Evolutionary conservation across 441 rosid genomes (phyloP), one percentile per base, ranked within the genome.

Genomic region (Kokia cookei): DNA sequence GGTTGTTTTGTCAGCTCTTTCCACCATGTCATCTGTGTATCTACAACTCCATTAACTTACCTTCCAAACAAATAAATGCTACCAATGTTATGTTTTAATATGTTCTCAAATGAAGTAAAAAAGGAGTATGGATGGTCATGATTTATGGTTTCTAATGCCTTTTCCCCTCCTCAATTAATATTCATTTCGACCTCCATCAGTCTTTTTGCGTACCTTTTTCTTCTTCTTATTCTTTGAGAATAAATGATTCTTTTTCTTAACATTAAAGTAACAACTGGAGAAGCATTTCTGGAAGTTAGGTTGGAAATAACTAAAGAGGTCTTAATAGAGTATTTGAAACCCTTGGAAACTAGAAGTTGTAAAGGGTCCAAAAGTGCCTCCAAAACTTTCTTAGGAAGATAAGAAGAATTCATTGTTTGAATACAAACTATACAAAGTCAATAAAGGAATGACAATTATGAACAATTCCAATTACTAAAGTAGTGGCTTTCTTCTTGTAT

Each of bases 171-270:
- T n/a, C 19, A 58, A 55, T 72, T 62, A n/a, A 11, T 63, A 1
- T 54, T 57, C 8, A 60, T 72, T 45, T 65, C 57, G 69, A 37
- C 61, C 35, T 58, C 47, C 55, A 43, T 43, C 53, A 71, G 51
- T 77, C 69, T 77, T 59, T 50, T 24, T 55, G 37, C 37, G 37
- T 32, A 4, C 37, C 37, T 2, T 32, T 32, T 4, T 19, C 22
- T 4, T 29, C 35, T 32, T 32, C 37, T 3, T n/a, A n/a, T n/a
- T 27, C 26, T 51, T 59, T 43, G 47, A 78, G 55, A 57, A 61
- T 47, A n/a, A 53, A 65, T 72, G 82, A 78, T 82, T 82, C 82
- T 55, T 77, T 62, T 51, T n/a, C 60, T 50, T 51, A 51, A 5
- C 60, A 51, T n/a, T 68, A 27, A 68, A 67, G 42, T 14, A 47